Conservation (phyloP, 805 yeast genomes). For the Saturnispora besseyi region DNA sequence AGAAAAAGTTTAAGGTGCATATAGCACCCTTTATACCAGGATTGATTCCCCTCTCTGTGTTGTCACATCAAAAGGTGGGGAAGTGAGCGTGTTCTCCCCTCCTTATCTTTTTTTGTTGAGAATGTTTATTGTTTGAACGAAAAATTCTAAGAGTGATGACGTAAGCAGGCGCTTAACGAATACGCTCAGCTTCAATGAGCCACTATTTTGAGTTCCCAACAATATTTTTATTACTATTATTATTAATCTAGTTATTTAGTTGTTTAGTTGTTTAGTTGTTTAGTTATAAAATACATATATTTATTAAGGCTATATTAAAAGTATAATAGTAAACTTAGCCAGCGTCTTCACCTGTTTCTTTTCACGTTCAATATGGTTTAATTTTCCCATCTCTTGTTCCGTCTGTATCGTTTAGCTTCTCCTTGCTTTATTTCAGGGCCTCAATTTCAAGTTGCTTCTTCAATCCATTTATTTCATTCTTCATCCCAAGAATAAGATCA, state of each 20-base stretch:
- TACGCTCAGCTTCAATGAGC: no score
- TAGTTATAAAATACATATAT: no score
- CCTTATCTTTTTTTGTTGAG: no score
- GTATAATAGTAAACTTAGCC: no score
- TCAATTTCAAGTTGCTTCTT: not conserved
- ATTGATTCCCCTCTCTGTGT: not conserved
- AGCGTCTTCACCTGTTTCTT: not conserved
- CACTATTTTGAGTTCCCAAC: no score
- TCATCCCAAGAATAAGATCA: conserved; percentile 7
- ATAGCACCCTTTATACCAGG: not conserved
- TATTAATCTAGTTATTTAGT: no score
- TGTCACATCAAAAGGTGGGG: conserved; percentile 6
- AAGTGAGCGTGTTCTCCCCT: not conserved
- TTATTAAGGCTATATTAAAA: no score
- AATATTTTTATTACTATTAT: no score
- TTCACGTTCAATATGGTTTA: not conserved
- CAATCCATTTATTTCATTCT: conserved; percentile 6
- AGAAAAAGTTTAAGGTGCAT: not conserved
- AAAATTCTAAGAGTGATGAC: not conserved
- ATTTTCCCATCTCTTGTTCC: no score
- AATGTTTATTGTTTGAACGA: not conserved
- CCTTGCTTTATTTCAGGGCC: not conserved
- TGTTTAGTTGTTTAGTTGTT: no score
- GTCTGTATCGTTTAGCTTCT: no score
- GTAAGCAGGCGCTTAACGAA: no score